A percentile compares a stretch with the other conserved stretches of the same genome.
Conservation (phyloP, 352 stramenopile genomes). For the Globisporangium uncinulatum region DNA sequence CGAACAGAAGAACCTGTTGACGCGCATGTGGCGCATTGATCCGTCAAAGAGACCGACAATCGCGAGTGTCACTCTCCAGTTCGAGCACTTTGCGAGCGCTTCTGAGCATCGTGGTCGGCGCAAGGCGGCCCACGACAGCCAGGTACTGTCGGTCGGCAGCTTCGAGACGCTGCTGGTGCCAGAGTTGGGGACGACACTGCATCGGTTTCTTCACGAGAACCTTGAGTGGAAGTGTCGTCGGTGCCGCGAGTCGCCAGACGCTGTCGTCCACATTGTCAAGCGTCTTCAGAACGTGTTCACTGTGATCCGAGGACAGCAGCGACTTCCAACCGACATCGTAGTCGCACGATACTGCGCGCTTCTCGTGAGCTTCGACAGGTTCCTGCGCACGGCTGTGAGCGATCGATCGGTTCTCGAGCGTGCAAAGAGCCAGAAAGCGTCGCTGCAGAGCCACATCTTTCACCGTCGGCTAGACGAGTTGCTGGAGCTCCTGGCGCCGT, state of each 20-base stretch:
- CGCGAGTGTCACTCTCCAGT: not conserved
- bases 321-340: not conserved
- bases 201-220: not conserved
- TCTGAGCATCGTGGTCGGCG: not conserved
- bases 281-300: not conserved
- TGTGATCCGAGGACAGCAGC: not conserved
- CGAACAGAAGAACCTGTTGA: not conserved
- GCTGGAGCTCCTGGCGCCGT: not conserved
- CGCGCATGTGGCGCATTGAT: not conserved
- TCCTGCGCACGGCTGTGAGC: not conserved
- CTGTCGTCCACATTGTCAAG: not conserved
- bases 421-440: constrained; percentile 2
- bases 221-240: not conserved
- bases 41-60: not conserved
- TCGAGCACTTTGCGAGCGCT: not conserved
- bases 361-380: constrained; percentile 1
- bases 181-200: not conserved
- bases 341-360: not conserved
- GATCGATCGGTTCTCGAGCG: constrained; percentile 1
- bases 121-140: not conserved
- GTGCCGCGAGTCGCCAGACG: not conserved
- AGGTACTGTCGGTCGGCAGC: not conserved
- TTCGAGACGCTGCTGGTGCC: not conserved
- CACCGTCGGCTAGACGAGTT: constrained; percentile 2
- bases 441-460: constrained; percentile 3